These are phyloP conservation scores for Rhynchosporium graminicola DNA, from an alignment of 2,329 filamentous ascomycete species.

Conservation along the genomic window DNA sequence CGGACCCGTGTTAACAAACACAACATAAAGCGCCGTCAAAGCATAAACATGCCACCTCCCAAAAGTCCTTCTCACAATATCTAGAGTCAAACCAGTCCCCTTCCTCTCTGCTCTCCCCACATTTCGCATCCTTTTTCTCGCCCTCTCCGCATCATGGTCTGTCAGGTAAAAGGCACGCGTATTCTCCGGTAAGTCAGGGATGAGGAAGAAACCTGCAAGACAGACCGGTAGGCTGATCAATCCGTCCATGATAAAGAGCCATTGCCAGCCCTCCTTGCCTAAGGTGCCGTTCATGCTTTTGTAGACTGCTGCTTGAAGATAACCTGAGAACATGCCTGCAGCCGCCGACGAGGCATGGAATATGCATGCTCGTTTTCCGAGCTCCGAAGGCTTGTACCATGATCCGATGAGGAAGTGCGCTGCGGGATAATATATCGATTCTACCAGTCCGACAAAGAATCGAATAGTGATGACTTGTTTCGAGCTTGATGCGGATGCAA, in stretches of 20 bases:
- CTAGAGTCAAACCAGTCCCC: constrained; percentile 31
- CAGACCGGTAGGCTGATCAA: constrained; percentile 40
- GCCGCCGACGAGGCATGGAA: constrained; percentile 44
- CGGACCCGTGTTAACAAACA: constrained; percentile 43
- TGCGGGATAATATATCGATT: constrained; percentile 36
- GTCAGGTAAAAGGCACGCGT: constrained; percentile 35
- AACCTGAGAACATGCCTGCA: constrained; percentile 48
- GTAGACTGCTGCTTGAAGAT: constrained; percentile 47
- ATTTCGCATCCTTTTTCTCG: constrained; percentile 34
- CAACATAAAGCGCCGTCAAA: constrained; percentile 43
- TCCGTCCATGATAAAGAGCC: constrained; percentile 50
- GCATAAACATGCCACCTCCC: constrained; percentile 44
- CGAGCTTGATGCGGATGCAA: constrained; percentile 42
- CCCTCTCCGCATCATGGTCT: constrained; percentile 26
- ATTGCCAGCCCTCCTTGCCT: constrained; percentile 47
- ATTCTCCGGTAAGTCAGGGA: constrained; percentile 37
- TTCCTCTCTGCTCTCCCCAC: constrained; percentile 35
- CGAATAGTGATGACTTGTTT: constrained; percentile 44
- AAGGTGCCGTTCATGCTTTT: constrained; percentile 43
- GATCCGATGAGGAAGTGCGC: constrained; percentile 42
- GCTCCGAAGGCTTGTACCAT: constrained; percentile 48
- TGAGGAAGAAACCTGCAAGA: constrained; percentile 37
- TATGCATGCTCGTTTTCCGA: constrained; percentile 47
- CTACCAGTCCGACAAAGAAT: constrained; percentile 46
- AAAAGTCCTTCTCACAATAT: constrained; percentile 36